Evolutionary conservation across 495 filamentous ascomycete species (phyloP).

Genomic region (Aspergillus sparsus): DNA sequence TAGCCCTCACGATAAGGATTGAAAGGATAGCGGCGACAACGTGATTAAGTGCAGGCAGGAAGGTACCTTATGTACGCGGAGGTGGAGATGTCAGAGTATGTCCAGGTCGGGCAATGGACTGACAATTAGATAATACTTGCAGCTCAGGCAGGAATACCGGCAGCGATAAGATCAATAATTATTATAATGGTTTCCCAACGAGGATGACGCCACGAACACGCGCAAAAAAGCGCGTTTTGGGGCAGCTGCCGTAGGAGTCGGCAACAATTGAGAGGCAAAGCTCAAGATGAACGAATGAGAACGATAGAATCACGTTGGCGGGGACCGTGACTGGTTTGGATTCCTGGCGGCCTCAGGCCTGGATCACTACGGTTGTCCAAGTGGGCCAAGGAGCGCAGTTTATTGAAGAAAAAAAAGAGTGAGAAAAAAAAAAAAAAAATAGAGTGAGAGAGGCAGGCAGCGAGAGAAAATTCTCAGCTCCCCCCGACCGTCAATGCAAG

Average conservation of each 20-base stretch:
- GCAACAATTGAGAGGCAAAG: conserved; percentile 5
- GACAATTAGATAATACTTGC: conserved; percentile 4
- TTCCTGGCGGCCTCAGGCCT: conserved; percentile 17
- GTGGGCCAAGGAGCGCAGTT: conserved; percentile 17
- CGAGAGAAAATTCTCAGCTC: conserved; percentile 15
- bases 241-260: conserved; percentile 10
- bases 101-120: conserved; percentile 5
- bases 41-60: not conserved
- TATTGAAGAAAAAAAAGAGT: conserved; percentile 1
- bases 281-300: conserved; percentile 7
- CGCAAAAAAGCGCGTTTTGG: conserved; percentile 18
- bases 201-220: conserved; percentile 14
- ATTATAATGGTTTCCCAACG: not conserved
- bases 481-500: conserved; percentile 22
- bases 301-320: not conserved
- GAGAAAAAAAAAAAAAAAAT: conserved; percentile 6
- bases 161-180: conserved; percentile 8
- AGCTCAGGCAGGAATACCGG: conserved; percentile 14
- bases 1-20: too few species aligned
- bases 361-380: conserved; percentile 15
- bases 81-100: not conserved
- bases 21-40: too few species aligned
- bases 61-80: not conserved
- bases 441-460: not conserved
- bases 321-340: conserved; percentile 8